phyloP scores from a whole-genome alignment of 306 rosid species.

The Casuarina equisetifolia region DNA sequence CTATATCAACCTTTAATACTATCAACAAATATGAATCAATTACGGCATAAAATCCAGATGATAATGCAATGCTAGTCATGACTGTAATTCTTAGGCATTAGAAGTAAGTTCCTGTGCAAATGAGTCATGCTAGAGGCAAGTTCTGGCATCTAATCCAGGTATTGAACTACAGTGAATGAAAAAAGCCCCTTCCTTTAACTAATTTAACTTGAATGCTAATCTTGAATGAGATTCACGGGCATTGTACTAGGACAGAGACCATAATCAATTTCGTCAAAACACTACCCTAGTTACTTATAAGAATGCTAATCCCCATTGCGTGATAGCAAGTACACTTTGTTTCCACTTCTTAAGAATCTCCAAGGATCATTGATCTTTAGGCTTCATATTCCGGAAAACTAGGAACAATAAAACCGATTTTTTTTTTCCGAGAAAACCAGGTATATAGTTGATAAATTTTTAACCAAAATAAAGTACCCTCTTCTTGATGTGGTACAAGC shows the following conservation, averaged over 20 bases:
- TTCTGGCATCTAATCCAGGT: too few relatives aligned
- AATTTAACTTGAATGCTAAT: not conserved
- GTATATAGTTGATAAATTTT: not conserved
- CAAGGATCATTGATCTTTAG: not conserved
- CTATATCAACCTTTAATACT: not conserved
- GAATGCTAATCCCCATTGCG: not conserved
- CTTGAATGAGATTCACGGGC: not conserved
- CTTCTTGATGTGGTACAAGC: not conserved
- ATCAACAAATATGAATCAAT: not conserved
- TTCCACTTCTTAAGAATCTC: not conserved
- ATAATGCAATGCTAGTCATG: too few relatives aligned
- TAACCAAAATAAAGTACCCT: not conserved
- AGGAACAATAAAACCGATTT: not conserved
- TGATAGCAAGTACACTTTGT: not conserved
- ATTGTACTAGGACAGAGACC: not conserved
- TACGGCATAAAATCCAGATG: not conserved
- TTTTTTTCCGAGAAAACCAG: not conserved
- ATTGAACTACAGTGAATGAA: too few relatives aligned
- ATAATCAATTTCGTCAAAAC: not conserved
- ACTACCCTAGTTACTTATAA: not conserved
- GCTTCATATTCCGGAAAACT: not conserved
- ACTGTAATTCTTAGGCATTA: too few relatives aligned
- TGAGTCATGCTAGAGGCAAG: too few relatives aligned
- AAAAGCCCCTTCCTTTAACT: too few relatives aligned
- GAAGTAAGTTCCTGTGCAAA: too few relatives aligned